Base-by-base conservation (phyloP, 2,329 filamentous ascomycete genomes). In the Aciculosporium take region DNA sequence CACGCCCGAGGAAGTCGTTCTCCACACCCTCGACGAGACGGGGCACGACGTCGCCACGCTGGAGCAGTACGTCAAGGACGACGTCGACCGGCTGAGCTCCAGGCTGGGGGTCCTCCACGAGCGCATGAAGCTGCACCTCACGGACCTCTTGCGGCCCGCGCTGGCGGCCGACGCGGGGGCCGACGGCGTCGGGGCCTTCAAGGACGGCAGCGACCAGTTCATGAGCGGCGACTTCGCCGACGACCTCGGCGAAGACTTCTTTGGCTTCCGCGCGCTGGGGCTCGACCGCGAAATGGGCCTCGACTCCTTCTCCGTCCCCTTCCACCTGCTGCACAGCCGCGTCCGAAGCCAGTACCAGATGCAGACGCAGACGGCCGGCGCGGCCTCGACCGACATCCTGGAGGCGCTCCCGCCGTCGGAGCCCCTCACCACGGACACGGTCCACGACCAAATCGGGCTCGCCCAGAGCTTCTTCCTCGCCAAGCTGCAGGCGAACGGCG, bases 241-340 rank as follows among this genome's bases (percentile, higher is more conserved):
- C 58, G 91, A 98, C 52, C 82, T 98, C 10, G 89, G 88, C 46
- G 91, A 98, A 66, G 91, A 98, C 64, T 98, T 95, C 73, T 98
- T 98, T 55, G 91, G 91, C 23, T 96, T 98, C 74, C 88, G 87
- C 57, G 88, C 94, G 45, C 75, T 98, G 35, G 91, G 91, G 33
- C 72, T 98, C 44, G 87, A 94, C 54, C 81, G 79, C 51, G 91
- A 98, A 57, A 82, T 96, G 56, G 88, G 88, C 15, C 71, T 91
- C 46, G 81, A 89, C 25, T 83, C 83, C 50, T 75, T 96, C 46
- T 88, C 84, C 40, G 91, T 98, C 28, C 91, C 93, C 20, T 71
- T 98, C 44, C 91, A 98, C 64, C 75, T 98, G 17, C 74, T 98
- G 23, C 91, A 96, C 57, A 87, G 85, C 50, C 79, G 89, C 52